Evolutionary conservation across 495 filamentous ascomycete genomes (phyloP), one percentile per base, ranked within the genome.

Genomic region (Penicillium malachiteum): DNA sequence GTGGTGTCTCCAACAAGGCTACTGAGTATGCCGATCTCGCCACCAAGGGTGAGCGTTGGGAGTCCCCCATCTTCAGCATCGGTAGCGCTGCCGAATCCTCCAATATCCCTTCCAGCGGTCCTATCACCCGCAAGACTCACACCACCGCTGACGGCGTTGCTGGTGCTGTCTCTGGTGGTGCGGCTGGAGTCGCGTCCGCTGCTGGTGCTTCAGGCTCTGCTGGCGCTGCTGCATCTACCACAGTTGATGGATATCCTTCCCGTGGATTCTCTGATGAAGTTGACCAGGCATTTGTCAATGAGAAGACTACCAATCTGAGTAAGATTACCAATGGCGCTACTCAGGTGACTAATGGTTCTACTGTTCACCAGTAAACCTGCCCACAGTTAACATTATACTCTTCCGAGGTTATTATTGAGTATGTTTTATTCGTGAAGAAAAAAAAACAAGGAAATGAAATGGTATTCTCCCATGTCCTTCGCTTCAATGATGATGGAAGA

Each of bases 21-120:
- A 96, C 93, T 50, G 89, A 96, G 71, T 97, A 93, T 79, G 91
- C 85, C 71, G 85, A 97, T 41, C 78, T 96, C 38, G 90, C 94
- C 12, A 75, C 77, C 50, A 91, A 91, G 80, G 94, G 95, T 47
- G 87, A 97, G 61, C 87, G 86, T 70, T 98, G 94, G 94, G 87
- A 96, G 75, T 93, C 87, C 31, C 91, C 95, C 32, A 84, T 98
- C 64, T 98, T 98, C 79, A 86, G 82, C 63, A 87, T 97, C 57
- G 95, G 94, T 49, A 78, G 72, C n/a, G 91, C 93, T 7, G 63
- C 79, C 5, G 84, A 87, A 74, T 88, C 89, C 12, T 76, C 71
- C 34, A 81, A 88, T 63, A 82, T 97, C 43, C 89, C 91, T 5
- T 62, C 72, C 47, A 71, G 84, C n/a, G 78, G 80, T 0, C 50